Evolutionary conservation across 441 rosid species (phyloP).

Genomic region (Theobroma grandiflorum): DNA sequence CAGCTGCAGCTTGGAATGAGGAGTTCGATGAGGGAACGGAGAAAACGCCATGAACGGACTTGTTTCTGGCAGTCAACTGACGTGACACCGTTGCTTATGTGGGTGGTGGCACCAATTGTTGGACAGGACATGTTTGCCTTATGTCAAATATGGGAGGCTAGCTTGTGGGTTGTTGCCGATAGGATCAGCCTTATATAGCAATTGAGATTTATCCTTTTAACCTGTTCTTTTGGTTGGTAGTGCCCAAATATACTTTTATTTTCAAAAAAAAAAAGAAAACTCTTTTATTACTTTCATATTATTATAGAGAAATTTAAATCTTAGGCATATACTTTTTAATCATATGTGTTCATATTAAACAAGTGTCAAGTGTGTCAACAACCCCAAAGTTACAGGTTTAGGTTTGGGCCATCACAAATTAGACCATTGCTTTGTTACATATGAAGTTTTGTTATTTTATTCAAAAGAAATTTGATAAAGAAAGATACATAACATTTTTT

Average conservation of each 20-base stretch:
- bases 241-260: neutral
- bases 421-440: neutral
- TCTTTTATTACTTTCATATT: neutral
- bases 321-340: neutral
- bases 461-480: too few species aligned
- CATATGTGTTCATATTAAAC: neutral
- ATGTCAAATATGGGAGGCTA: constrained; percentile 15
- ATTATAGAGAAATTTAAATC: neutral
- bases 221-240: neutral
- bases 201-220: neutral
- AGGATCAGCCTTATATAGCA: constrained; percentile 35
- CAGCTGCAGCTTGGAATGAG: constrained; percentile 69
- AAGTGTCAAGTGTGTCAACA: neutral
- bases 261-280: neutral
- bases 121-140: constrained; percentile 46
- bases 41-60: constrained; percentile 78
- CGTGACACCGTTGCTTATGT: constrained; percentile 48
- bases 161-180: constrained; percentile 34
- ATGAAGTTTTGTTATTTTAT: neutral
- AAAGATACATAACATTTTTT: too few species aligned
- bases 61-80: constrained; percentile 78
- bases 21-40: constrained; percentile 59
- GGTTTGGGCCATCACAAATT: neutral
- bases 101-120: constrained; percentile 46
- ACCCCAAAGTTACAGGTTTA: neutral